Evolutionary conservation across 805 yeast genomes (phyloP), one percentile per base, ranked within the genome.

Genomic region (Saccharomycopsis vini): DNA sequence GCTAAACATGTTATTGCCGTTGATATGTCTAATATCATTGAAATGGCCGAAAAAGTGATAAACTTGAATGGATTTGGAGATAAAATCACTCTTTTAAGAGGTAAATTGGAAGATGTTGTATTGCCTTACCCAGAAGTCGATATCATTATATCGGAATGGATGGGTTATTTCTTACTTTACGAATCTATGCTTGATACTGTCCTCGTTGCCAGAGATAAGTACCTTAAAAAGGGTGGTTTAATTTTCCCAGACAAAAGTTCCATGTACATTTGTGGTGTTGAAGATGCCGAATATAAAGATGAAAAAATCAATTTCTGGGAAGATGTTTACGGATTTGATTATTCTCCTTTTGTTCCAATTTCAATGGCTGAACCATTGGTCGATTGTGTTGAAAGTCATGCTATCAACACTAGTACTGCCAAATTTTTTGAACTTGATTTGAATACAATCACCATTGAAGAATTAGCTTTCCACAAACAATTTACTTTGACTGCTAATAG

Each of bases 111-210:
- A 67, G 98, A 92, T 57, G 85, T 94, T 45, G 72, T 63, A 36
- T 69, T 92, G 54, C 97, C 97, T 32, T 89, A 73, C 52, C 78
- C 79, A 44, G 70, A 83, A 60, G 99, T 92, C 44, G 99, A 92
- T 61, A 90, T 92, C 55, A 92, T 92, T 53, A 80, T 92, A 49
- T 80, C 92, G 51, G 99, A 92, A 64, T 92, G 99, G 99, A 92
- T 92, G 99, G 99, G 99, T 15, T 92, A 92, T 64, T 92, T 92
- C 58, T 65, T 94, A 54, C 71, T 94, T 45, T 92, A 90, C 61
- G 99, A 92, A 71, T 85, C 95, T 49, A 92, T 92, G 99, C 73
- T 92, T 62, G 97, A 92, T 64, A 87, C 97, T 22, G 98, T 92
- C 22, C 68, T 92, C 53, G 77, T 76, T 54, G 99, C 99, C 29